Percentiles rank a stretch among this genome's conserved stretches.
phyloP scores from a whole-genome alignment of 2,329 filamentous ascomycete genomes.

The Sarocladiaceae sp. region DNA sequence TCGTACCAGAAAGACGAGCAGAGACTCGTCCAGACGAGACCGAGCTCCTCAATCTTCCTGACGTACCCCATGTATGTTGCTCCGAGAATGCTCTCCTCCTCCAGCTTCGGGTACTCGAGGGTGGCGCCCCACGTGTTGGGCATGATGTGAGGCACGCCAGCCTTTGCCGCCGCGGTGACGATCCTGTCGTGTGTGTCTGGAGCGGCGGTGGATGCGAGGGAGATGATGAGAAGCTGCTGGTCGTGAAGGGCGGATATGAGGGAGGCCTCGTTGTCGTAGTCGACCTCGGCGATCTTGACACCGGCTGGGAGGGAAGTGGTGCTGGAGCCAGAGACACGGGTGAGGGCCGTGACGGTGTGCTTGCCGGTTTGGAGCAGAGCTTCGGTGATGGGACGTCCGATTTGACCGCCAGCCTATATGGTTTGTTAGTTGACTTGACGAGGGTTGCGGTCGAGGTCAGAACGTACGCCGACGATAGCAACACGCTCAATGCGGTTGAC shows the following conservation, averaged over 20 bases:
- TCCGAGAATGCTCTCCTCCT: slow-evolving; percentile 26
- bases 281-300: slow-evolving; percentile 33
- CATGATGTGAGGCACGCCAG: slow-evolving; percentile 48
- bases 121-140: slow-evolving; percentile 45
- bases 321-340: slow-evolving; percentile 34
- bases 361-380: slow-evolving; percentile 39
- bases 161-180: slow-evolving; percentile 46
- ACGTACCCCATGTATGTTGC: slow-evolving; percentile 17
- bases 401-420: slow-evolving; percentile 33
- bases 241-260: slow-evolving; percentile 43
- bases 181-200: slow-evolving; percentile 41
- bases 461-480: slow-evolving; percentile 9
- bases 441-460: neutral
- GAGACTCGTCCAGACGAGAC: slow-evolving; percentile 30
- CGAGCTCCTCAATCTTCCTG: slow-evolving; percentile 33
- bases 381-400: slow-evolving; percentile 31
- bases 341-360: slow-evolving; percentile 45
- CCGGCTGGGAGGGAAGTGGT: slow-evolving; percentile 38
- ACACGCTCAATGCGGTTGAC: slow-evolving; percentile 6
- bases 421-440: neutral
- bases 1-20: slow-evolving; percentile 44
- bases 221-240: slow-evolving; percentile 54
- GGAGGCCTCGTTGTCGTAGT: slow-evolving; percentile 36
- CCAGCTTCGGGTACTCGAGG: slow-evolving; percentile 29
- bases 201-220: slow-evolving; percentile 37